Evolutionary conservation across 2,329 filamentous ascomycete genomes (phyloP).

Genomic region (Periconia digitata): DNA sequence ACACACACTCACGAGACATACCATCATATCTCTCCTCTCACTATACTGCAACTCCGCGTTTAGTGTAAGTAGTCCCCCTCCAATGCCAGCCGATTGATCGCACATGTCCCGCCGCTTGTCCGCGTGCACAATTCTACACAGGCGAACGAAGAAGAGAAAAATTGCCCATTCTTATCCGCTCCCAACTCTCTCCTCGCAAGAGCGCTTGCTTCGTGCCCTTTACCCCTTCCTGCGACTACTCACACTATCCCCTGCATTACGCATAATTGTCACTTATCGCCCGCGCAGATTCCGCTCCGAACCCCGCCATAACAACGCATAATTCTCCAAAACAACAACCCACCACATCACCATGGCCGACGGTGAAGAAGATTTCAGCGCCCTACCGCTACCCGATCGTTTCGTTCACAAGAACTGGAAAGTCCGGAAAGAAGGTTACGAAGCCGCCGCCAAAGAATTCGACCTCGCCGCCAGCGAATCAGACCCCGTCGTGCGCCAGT

Average conservation of each 20-base stretch:
- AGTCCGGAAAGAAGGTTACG: constrained; percentile 91
- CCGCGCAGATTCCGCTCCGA: background rate
- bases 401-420: constrained; percentile 97
- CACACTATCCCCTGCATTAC: too few species aligned
- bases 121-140: constrained; percentile 6
- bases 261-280: background rate
- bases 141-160: too few species aligned
- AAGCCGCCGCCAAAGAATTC: constrained; percentile 87
- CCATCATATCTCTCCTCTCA: background rate
- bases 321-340: constrained; percentile 8
- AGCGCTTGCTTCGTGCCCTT: too few species aligned
- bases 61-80: background rate
- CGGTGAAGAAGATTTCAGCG: constrained; percentile 76
- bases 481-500: constrained; percentile 83
- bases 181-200: too few species aligned
- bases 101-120: background rate
- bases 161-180: too few species aligned
- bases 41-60: too few species aligned
- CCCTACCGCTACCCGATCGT: constrained; percentile 75
- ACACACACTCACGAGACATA: too few species aligned
- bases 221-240: too few species aligned
- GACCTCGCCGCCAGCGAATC: constrained; percentile 80
- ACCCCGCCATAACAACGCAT: constrained; percentile 6
- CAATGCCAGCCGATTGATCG: background rate
- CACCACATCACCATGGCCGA: constrained; percentile 66